These are phyloP conservation scores for Wilcoxina mikolae DNA, from an alignment of 495 filamentous ascomycete genomes.

Conservation along the genomic window DNA sequence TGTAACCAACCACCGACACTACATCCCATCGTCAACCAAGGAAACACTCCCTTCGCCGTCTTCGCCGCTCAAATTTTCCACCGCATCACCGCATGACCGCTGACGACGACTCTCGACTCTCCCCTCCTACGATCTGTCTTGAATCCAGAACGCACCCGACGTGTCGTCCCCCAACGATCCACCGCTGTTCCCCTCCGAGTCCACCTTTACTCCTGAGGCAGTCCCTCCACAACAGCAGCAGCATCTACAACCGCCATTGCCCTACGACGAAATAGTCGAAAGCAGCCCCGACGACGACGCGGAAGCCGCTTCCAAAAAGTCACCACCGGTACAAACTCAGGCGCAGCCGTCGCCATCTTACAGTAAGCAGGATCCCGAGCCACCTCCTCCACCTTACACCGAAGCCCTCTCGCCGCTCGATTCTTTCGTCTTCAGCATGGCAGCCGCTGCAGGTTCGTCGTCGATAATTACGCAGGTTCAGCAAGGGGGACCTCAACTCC, in stretches of 20 bases:
- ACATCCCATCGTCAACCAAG: not conserved
- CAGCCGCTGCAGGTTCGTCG: constrained; percentile 84
- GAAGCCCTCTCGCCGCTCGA: constrained; percentile 85
- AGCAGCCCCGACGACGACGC: not conserved
- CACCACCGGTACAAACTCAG: constrained; percentile 1
- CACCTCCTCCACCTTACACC: constrained; percentile 83
- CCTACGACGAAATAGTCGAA: constrained; percentile 2
- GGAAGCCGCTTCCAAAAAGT: not conserved
- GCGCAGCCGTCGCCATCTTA: constrained; percentile 23
- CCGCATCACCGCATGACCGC: not conserved
- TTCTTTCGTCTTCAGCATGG: constrained; percentile 95
- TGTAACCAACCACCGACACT: not conserved
- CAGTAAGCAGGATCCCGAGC: constrained; percentile 25
- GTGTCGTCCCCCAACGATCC: constrained; percentile 17
- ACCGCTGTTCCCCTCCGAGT: constrained; percentile 5
- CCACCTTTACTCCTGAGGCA: not conserved
- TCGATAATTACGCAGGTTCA: constrained; percentile 99
- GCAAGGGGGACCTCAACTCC: constrained; percentile 76
- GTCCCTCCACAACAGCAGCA: not conserved
- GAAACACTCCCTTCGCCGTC: not conserved
- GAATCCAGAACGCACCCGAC: constrained; percentile 1
- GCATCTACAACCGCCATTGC: not conserved
- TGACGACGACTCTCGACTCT: not conserved
- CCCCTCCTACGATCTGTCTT: not conserved
- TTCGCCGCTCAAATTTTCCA: not conserved